Percentiles rank a stretch among this genome's conserved stretches.
Conservation (phyloP, 768 basidiomycete genomes). For the Scleroderma citrinum region DNA sequence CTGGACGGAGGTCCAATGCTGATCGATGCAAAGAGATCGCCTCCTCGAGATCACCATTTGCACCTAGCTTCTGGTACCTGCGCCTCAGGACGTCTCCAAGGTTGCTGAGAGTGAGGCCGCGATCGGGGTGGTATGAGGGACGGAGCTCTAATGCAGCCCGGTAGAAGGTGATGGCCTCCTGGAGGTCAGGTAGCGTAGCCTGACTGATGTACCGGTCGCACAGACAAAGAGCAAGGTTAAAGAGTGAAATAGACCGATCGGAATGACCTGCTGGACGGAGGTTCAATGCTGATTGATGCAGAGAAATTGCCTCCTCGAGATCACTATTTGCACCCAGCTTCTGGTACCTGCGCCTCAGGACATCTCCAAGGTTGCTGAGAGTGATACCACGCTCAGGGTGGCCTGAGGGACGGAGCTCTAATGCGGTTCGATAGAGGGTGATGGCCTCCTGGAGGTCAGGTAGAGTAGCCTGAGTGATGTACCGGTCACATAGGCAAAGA, state of each 20-base stretch:
- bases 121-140: not conserved
- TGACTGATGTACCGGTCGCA: not conserved
- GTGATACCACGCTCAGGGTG: not conserved
- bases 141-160: not conserved
- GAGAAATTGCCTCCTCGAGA: not conserved
- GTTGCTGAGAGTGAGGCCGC: not conserved
- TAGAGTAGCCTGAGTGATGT: too few relatives aligned
- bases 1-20: not conserved
- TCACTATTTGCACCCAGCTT: not conserved
- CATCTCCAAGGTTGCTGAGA: slow-evolving; percentile 13
- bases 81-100: not conserved
- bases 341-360: slow-evolving; percentile 14
- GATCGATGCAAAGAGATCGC: not conserved
- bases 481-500: not conserved
- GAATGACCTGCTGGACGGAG: not conserved
- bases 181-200: not conserved
- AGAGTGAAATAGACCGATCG: not conserved
- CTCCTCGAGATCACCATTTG: not conserved
- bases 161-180: not conserved
- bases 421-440: not conserved
- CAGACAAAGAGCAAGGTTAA: not conserved
- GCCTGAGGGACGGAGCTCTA: not conserved
- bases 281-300: not conserved
- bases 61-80: slow-evolving; percentile 23
- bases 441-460: not conserved